Evolutionary conservation across 1,284 basidiomycete species (phyloP).

Genomic region (Pyrrhoderma lamaoense): DNA sequence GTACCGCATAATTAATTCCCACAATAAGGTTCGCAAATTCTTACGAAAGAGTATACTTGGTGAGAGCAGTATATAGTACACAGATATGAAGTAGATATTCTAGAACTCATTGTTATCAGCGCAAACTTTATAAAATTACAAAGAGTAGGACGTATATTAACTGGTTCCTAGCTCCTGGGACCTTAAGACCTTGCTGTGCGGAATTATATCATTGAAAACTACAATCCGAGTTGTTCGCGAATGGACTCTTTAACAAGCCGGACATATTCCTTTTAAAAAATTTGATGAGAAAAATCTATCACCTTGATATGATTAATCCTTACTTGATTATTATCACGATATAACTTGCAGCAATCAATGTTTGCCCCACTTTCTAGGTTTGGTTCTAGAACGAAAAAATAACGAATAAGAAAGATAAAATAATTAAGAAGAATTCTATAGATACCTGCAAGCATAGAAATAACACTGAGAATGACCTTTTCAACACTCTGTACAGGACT

Average conservation of each 20-base stretch:
- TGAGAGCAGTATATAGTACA: too few species aligned
- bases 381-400: constrained; percentile 57
- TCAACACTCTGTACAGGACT: constrained; percentile 96
- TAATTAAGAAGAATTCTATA: neutral
- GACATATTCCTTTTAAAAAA: constrained; percentile 55
- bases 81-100: too few species aligned
- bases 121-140: too few species aligned
- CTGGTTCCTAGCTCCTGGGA: too few species aligned
- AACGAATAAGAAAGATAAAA: constrained; percentile 18
- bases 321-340: constrained; percentile 73
- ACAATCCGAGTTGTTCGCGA: constrained; percentile 64
- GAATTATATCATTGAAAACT: constrained; percentile 12
- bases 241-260: constrained; percentile 63
- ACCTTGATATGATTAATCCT: constrained; percentile 18
- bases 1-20: too few species aligned
- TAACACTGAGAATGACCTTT: constrained; percentile 91
- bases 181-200: neutral
- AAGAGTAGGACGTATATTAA: too few species aligned
- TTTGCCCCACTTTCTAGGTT: constrained; percentile 98
- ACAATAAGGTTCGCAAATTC: too few species aligned
- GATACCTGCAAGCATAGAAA: constrained; percentile 94
- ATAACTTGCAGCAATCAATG: constrained; percentile 95
- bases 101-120: too few species aligned
- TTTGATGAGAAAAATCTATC: neutral
- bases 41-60: too few species aligned